Percentiles rank a stretch among this genome's conserved stretches.
Conservation (phyloP, 2,329 filamentous ascomycete species). For the Fonsecaea multimorphosa region DNA sequence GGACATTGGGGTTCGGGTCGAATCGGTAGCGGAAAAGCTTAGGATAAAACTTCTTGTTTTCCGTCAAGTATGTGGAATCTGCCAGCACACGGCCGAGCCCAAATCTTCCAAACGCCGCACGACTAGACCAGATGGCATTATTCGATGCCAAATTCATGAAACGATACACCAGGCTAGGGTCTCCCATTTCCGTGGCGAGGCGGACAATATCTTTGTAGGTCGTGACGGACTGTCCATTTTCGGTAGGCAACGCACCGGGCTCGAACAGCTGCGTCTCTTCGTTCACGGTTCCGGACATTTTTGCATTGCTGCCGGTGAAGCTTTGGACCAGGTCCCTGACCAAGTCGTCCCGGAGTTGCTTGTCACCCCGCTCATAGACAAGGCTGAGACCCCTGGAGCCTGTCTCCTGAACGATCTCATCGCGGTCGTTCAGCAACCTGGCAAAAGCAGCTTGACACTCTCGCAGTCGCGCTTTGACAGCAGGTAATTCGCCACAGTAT, state of each 20-base stretch:
- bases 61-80: constrained; percentile 74
- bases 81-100: constrained; percentile 91
- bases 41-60: constrained; percentile 92
- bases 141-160: constrained; percentile 98
- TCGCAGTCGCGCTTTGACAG: constrained; percentile 73
- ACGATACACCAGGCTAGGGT: constrained; percentile 94
- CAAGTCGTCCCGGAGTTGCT: constrained; percentile 77
- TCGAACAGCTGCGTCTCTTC: constrained; percentile 94
- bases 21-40: constrained; percentile 95
- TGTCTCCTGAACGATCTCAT: constrained; percentile 94
- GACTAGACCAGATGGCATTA: constrained; percentile 95
- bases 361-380: constrained; percentile 91
- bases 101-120: constrained; percentile 92
- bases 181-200: constrained; percentile 93
- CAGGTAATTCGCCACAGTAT: constrained; percentile 77
- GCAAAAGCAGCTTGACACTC: constrained; percentile 88
- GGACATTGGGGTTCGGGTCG: constrained; percentile 91
- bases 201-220: constrained; percentile 98
- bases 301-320: constrained; percentile 78
- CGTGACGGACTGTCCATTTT: constrained; percentile 85
- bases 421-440: constrained; percentile 81
- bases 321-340: constrained; percentile 86
- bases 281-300: constrained; percentile 77
- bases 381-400: constrained; percentile 88
- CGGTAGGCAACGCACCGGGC: constrained; percentile 84